A percentile compares a stretch with the other conserved stretches of the same genome.
phyloP scores from a whole-genome alignment of 306 rosid genomes.

The Pyrus betulifolia region DNA sequence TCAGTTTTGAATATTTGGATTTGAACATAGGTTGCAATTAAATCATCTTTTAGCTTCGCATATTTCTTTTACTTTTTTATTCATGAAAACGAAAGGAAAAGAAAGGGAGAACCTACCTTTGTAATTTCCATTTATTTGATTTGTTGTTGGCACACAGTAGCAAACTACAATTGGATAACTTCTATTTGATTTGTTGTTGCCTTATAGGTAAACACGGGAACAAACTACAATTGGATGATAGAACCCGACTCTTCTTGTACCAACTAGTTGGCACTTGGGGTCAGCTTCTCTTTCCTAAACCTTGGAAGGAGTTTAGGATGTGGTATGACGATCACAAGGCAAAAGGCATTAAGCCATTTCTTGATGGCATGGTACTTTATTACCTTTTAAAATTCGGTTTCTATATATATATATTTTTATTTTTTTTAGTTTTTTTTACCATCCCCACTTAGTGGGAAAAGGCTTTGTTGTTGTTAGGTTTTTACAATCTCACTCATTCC shows the following conservation, averaged over 20 bases:
- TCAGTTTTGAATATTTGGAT: not conserved
- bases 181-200: conserved; percentile 13
- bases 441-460: no score
- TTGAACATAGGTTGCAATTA: not conserved
- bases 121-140: conserved; percentile 4
- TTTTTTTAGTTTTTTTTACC: not conserved
- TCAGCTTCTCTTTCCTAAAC: conserved; percentile 92
- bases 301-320: conserved; percentile 97
- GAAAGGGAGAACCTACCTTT: not conserved
- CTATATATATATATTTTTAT: no score
- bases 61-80: not conserved
- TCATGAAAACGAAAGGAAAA: not conserved
- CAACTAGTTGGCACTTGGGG: conserved; percentile 98
- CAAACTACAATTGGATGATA: conserved; percentile 54
- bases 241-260: conserved; percentile 62
- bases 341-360: conserved; percentile 59
- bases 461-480: not conserved
- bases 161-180: conserved; percentile 50
- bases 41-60: not conserved
- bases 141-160: conserved; percentile 51
- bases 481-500: conserved; percentile 5
- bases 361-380: conserved; percentile 77
- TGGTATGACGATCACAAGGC: conserved; percentile 89
- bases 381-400: not conserved
- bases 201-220: conserved; percentile 81